These are phyloP conservation scores for Sistotremastrum niveocremeum DNA, from an alignment of 768 basidiomycete genomes.

Conservation along the genomic window DNA sequence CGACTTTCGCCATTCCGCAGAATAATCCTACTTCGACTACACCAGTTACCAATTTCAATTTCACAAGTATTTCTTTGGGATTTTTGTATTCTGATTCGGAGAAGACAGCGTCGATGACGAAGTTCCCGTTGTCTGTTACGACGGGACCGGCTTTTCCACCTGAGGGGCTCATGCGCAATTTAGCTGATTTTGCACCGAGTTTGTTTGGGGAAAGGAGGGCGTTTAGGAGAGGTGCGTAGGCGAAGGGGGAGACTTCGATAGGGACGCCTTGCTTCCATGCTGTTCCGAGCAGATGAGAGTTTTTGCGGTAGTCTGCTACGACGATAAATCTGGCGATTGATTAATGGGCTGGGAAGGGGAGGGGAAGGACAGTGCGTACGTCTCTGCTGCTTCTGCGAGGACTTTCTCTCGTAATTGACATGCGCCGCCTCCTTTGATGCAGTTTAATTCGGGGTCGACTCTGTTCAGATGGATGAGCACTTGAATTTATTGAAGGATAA, in stretches of 20 bases:
- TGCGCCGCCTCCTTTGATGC: constrained; percentile 95
- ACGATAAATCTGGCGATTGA: constrained; percentile 51
- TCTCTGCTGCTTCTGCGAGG: constrained; percentile 87
- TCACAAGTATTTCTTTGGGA: constrained; percentile 43
- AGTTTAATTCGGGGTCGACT: constrained; percentile 76
- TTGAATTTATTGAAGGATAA: constrained; percentile 6
- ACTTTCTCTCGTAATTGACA: constrained; percentile 97
- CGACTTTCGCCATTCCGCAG: constrained; percentile 81
- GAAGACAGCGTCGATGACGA: constrained; percentile 95
- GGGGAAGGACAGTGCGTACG: constrained; percentile 25
- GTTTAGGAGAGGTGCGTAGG: constrained; percentile 77
- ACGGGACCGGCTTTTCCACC: constrained; percentile 70
- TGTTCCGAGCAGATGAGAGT: constrained; percentile 67
- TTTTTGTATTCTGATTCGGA: constrained; percentile 49
- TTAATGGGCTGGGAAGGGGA: background rate
- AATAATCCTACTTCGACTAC: constrained; percentile 99
- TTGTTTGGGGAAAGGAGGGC: constrained; percentile 35
- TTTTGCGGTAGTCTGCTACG: constrained; percentile 94
- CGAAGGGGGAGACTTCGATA: constrained; percentile 94
- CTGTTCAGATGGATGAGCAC: constrained; percentile 24
- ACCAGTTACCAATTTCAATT: constrained; percentile 90
- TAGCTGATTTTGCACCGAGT: constrained; percentile 54
- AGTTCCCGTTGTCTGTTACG: constrained; percentile 94
- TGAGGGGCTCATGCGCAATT: constrained; percentile 69
- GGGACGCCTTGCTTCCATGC: constrained; percentile 89